phyloP scores from a whole-genome alignment of 352 stramenopile species.

The Globisporangium polare region DNA sequence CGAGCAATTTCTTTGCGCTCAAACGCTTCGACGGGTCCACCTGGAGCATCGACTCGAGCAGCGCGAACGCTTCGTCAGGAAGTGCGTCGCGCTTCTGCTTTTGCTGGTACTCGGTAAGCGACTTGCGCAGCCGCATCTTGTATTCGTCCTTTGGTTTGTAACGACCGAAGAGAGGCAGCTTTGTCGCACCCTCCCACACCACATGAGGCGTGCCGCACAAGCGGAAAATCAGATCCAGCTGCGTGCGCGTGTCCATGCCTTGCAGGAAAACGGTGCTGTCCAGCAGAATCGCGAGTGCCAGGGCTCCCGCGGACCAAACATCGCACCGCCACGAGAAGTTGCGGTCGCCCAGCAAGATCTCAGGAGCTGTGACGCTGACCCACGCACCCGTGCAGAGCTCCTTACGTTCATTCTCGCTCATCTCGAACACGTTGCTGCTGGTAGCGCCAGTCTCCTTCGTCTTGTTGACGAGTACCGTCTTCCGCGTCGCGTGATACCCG shows the following conservation, averaged over 20 bases:
- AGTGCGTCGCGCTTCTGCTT: constrained; percentile 46
- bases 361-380: constrained; percentile 60
- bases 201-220: constrained; percentile 63
- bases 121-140: constrained; percentile 75
- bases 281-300: constrained; percentile 62
- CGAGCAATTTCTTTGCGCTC: constrained; percentile 46
- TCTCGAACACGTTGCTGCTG: constrained; percentile 36
- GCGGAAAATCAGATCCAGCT: constrained; percentile 79
- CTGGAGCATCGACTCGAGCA: constrained; percentile 76
- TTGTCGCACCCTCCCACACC: constrained; percentile 45
- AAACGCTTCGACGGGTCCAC: constrained; percentile 58
- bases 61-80: constrained; percentile 44
- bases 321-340: constrained; percentile 71
- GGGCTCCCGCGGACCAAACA: constrained; percentile 71
- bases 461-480: constrained; percentile 28
- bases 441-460: constrained; percentile 17
- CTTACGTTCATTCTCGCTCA: constrained; percentile 79
- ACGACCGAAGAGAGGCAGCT: constrained; percentile 46
- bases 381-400: constrained; percentile 65
- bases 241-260: constrained; percentile 50
- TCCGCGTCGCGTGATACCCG: constrained; percentile 69
- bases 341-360: constrained; percentile 67
- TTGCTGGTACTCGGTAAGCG: constrained; percentile 44
- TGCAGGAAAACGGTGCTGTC: constrained; percentile 62
- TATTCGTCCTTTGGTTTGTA: constrained; percentile 74